These are phyloP conservation scores for Aleurites moluccanus DNA, from an alignment of 441 rosid species.

Conservation along the genomic window DNA sequence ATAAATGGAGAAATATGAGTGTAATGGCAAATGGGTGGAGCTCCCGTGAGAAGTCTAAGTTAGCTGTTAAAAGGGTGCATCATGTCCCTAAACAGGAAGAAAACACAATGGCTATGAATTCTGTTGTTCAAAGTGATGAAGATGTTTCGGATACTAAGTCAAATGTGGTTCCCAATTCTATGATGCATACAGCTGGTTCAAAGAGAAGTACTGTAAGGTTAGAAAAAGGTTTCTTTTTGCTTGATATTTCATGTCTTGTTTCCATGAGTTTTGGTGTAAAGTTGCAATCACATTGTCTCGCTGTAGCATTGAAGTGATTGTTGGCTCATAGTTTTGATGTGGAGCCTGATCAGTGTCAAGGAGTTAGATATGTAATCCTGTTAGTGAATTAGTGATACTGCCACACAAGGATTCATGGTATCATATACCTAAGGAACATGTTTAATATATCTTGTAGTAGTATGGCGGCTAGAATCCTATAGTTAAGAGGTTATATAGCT, in stretches of 20 bases:
- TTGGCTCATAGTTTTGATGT: background rate
- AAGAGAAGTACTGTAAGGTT: constrained; percentile 77
- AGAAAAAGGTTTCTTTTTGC: constrained; percentile 19
- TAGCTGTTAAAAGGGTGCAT: constrained; percentile 56
- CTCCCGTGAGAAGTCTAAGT: constrained; percentile 74
- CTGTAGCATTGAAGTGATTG: background rate
- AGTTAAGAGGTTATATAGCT: background rate
- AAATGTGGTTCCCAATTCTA: constrained; percentile 38
- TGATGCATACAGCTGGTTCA: constrained; percentile 46
- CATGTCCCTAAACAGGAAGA: constrained; percentile 64
- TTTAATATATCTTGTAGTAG: background rate
- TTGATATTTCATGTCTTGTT: background rate
- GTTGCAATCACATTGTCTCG: background rate
- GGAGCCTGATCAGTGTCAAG: background rate
- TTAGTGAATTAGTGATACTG: background rate
- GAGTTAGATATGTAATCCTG: background rate
- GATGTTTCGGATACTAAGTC: constrained; percentile 58
- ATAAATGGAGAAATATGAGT: constrained; percentile 99
- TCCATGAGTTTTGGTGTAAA: background rate
- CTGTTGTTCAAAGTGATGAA: constrained; percentile 61
- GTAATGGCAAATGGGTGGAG: constrained; percentile 96
- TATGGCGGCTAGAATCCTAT: background rate
- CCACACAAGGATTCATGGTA: background rate
- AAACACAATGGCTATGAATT: constrained; percentile 32
- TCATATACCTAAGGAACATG: background rate